These are phyloP conservation scores for Fusarium sp. DNA, from an alignment of 2,329 filamentous ascomycete genomes.

Conservation along the genomic window DNA sequence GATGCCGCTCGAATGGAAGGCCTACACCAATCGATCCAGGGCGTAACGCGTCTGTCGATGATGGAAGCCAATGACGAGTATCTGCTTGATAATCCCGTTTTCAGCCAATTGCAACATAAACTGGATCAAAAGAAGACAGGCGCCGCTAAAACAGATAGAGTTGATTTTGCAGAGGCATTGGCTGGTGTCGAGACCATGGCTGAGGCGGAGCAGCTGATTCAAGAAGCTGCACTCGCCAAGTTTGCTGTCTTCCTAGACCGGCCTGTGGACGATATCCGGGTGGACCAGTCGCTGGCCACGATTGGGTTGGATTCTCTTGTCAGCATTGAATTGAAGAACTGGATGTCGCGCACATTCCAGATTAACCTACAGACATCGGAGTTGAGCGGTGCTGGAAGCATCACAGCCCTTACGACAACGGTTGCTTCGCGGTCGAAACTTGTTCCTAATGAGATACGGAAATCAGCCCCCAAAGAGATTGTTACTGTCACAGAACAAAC, in stretches of 20 bases:
- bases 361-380: conserved; percentile 7
- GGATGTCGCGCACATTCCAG: conserved; percentile 17
- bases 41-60: background rate
- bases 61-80: conserved; percentile 5
- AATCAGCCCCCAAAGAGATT: background rate
- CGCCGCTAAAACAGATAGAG: background rate
- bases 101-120: background rate
- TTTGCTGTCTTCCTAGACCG: conserved; percentile 9
- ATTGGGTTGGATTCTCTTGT: conserved; percentile 1
- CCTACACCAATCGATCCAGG: background rate
- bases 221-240: background rate
- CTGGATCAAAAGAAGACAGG: background rate
- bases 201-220: background rate
- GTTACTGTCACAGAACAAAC: background rate
- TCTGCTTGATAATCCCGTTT: background rate
- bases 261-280: background rate
- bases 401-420: background rate
- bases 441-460: background rate
- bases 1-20: background rate
- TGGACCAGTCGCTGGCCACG: background rate
- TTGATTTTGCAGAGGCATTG: background rate
- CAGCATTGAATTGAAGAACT: conserved; percentile 12
- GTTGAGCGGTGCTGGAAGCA: conserved; percentile 5
- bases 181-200: background rate
- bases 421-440: background rate